These are phyloP conservation scores for Diaporthe destruens DNA, from an alignment of 2,329 filamentous ascomycete genomes.

Conservation along the genomic window DNA sequence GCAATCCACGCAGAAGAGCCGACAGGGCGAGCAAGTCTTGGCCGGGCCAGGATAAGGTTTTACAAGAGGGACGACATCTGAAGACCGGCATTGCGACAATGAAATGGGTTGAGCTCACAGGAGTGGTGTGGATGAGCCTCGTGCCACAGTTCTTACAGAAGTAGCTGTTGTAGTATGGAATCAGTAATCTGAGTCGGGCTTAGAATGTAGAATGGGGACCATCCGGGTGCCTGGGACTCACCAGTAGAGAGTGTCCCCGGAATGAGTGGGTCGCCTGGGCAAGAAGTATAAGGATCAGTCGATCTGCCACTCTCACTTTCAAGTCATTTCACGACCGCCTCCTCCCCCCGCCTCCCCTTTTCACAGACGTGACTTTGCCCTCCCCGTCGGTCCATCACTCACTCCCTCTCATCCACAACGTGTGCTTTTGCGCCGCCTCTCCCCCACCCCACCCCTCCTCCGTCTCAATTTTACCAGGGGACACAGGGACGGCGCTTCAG, in stretches of 20 bases:
- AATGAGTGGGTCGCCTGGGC: slow-evolving; percentile 67
- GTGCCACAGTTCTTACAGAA: slow-evolving; percentile 77
- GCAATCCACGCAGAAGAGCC: neutral
- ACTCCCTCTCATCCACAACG: neutral
- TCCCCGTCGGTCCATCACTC: neutral
- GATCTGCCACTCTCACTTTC: neutral
- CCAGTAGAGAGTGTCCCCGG: slow-evolving; percentile 71
- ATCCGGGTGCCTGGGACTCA: slow-evolving; percentile 48
- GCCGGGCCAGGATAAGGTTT: neutral
- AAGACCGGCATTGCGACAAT: neutral
- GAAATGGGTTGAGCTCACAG: slow-evolving; percentile 54
- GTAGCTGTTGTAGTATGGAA: slow-evolving; percentile 57
- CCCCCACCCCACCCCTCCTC: neutral
- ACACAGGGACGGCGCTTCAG: neutral
- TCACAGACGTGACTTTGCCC: neutral
- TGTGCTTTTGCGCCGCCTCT: neutral
- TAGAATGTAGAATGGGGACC: no score
- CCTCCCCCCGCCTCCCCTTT: neutral
- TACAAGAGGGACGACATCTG: neutral
- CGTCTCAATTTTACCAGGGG: neutral
- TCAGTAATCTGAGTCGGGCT: slow-evolving; percentile 26
- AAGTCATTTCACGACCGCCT: neutral
- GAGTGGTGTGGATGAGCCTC: slow-evolving; percentile 71
- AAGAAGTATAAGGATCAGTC: slow-evolving; percentile 37
- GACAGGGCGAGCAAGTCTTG: neutral